Base-by-base conservation (phyloP, 1,284 basidiomycete species). In the Blastosporella zonata region DNA sequence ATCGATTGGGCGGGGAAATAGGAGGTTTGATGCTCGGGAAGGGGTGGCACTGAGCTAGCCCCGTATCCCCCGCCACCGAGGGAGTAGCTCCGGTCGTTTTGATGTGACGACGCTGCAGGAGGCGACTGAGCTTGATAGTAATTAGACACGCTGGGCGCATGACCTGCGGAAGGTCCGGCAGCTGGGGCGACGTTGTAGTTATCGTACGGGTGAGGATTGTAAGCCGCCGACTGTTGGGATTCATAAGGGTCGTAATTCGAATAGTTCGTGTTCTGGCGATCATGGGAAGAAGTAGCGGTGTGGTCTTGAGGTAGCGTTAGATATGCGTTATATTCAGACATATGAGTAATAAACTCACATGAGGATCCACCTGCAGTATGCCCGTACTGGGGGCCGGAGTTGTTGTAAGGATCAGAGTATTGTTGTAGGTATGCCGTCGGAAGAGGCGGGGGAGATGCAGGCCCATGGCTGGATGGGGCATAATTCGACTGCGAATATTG, bases 61-160 rank as follows among this genome's bases (percentile, higher is more conserved):
- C 77, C 80, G 50, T 87, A 87, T 4, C 76, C 75, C 43, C 73
- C 74, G 20, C 79, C 80, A 8, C 79, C 78, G 27, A 79, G 68
- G 3, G 79, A 76, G 62, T 86, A 83, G 53, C 66, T 72, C 20
- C 75, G 77, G n/a, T 80, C 74, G 6, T 68, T 64, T 8, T 66
- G 67, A 13, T 46, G 36, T 1, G 53, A 63, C 23, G 59, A 63
- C 31, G 20, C 42, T n/a, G 39, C 9, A 56, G 65, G 9, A 67
- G 59, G 20, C 29, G 68, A 53, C 35, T 63, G 54, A 36, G 53
- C 45, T 41, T 64, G 54, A 43, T 67, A 62, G 50, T 57, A 62
- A 33, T 58, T 61, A 47, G 68, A 65, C 9, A 64, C 54, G 37
- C 62, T 46, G 42, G 46, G 46, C 53, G 39, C 49, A 33, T 57